Conservation (phyloP, 495 filamentous ascomycete genomes). For the Jackrogersella minutella region DNA sequence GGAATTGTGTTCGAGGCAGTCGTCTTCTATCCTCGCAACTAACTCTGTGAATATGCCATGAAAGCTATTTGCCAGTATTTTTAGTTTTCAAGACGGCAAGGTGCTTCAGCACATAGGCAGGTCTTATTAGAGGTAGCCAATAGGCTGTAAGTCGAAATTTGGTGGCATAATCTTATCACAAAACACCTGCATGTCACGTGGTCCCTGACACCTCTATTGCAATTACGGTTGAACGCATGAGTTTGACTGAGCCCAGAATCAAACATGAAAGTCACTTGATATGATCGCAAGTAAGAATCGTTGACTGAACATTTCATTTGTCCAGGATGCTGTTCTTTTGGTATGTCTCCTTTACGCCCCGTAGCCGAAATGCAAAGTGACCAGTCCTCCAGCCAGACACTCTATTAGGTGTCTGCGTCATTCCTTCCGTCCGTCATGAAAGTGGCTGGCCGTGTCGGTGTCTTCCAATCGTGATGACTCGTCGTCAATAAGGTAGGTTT, state of each 20-base stretch:
- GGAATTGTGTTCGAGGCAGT: too few species aligned
- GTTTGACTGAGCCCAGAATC: too few species aligned
- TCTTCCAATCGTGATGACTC: conserved; percentile 41
- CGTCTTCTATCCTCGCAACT: too few species aligned
- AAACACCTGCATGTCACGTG: too few species aligned
- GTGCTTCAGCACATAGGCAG: too few species aligned
- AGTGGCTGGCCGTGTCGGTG: conserved; percentile 26
- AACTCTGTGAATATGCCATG: too few species aligned
- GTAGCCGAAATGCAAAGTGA: conserved; percentile 52
- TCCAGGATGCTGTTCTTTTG: conserved; percentile 48
- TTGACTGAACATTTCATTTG: conserved; percentile 45
- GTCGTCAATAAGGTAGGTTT: conserved; percentile 40
- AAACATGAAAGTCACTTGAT: conserved; percentile 12
- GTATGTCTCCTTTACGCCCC: conserved; percentile 50
- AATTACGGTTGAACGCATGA: too few species aligned
- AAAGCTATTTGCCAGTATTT: too few species aligned
- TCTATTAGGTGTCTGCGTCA: conserved; percentile 28
- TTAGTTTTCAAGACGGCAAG: too few species aligned
- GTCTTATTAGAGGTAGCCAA: too few species aligned
- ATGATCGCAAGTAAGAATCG: neutral
- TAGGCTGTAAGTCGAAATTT: too few species aligned
- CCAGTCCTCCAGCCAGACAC: conserved; percentile 46
- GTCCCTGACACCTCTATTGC: neutral
- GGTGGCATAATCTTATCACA: too few species aligned
- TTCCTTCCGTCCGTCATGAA: conserved; percentile 12